Percentiles rank a stretch among this genome's conserved stretches.
phyloP scores from a whole-genome alignment of 2,329 filamentous ascomycete species.

The Fusarium scirpi region DNA sequence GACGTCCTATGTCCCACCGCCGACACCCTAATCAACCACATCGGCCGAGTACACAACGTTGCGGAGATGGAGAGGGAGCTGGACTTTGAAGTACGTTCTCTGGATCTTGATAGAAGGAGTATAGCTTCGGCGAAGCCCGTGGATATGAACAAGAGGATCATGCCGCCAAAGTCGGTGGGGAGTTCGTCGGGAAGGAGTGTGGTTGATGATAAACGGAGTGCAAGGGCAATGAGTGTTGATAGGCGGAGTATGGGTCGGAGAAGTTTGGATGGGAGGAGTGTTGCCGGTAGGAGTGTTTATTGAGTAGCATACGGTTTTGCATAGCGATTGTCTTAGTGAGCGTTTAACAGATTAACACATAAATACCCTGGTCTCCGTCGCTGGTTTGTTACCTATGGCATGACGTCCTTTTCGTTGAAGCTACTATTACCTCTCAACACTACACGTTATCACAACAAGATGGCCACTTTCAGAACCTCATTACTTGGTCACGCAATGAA shows the following conservation, averaged over 20 bases:
- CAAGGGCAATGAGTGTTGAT: slow-evolving; percentile 27
- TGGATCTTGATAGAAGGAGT: slow-evolving; percentile 22
- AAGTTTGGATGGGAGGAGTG: not conserved
- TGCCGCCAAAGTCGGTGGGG: slow-evolving; percentile 8
- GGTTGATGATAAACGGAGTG: slow-evolving; percentile 3
- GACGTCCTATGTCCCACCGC: slow-evolving; percentile 38
- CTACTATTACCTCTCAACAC: too few relatives aligned
- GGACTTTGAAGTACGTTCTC: slow-evolving; percentile 34
- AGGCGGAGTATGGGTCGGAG: slow-evolving; percentile 16
- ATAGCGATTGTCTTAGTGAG: slow-evolving; percentile 17
- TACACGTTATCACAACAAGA: too few relatives aligned
- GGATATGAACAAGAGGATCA: slow-evolving; percentile 19
- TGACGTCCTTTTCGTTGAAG: too few relatives aligned
- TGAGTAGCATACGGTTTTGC: not conserved
- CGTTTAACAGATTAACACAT: not conserved
- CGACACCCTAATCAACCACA: slow-evolving; percentile 38
- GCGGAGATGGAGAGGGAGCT: slow-evolving; percentile 40
- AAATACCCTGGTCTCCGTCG: not conserved
- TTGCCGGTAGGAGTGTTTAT: not conserved
- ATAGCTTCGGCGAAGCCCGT: not conserved
- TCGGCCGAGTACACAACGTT: slow-evolving; percentile 34
- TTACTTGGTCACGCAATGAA: too few relatives aligned
- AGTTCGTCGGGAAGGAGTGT: not conserved
- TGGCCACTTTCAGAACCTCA: too few relatives aligned
- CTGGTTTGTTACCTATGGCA: too few relatives aligned